These are phyloP conservation scores for Terfezia boudieri DNA, from an alignment of 495 filamentous ascomycete genomes.

Conservation along the genomic window DNA sequence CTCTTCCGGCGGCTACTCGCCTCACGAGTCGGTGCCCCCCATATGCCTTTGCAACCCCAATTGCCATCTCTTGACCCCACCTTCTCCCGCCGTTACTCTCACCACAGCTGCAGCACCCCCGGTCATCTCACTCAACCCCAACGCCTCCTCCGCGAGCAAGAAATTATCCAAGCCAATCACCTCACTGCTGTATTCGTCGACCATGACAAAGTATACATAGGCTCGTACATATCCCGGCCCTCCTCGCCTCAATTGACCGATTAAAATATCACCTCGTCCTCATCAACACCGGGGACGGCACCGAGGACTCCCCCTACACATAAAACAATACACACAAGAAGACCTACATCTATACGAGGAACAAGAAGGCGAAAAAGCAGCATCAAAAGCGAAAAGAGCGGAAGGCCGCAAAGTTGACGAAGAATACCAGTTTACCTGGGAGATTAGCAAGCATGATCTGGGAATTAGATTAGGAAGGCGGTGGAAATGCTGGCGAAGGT, in stretches of 20 bases:
- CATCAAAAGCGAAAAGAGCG: constrained; percentile 1
- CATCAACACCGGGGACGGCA: constrained; percentile 23
- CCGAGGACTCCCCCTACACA: constrained; percentile 21
- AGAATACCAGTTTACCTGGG: constrained; percentile 50
- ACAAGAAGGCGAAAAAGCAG: constrained; percentile 11
- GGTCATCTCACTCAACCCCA: not conserved
- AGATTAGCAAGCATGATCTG: constrained; percentile 37
- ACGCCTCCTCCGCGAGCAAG: not conserved
- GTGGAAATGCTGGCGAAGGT: constrained; percentile 41
- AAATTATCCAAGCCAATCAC: not conserved
- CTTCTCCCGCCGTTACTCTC: not conserved
- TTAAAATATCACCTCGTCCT: constrained; percentile 26
- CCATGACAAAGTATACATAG: constrained; percentile 22
- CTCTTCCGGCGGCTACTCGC: not conserved
- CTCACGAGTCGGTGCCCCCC: not conserved
- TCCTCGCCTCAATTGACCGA: constrained; percentile 25
- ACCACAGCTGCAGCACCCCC: not conserved
- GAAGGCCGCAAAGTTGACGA: constrained; percentile 17
- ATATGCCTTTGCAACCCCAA: not conserved
- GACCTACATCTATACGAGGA: constrained; percentile 19
- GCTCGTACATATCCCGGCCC: constrained; percentile 19
- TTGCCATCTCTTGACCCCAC: not conserved
- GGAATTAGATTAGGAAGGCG: constrained; percentile 32
- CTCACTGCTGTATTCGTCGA: constrained; percentile 22
- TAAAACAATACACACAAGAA: constrained; percentile 32